Base-by-base conservation (phyloP, 2,329 filamentous ascomycete species). In the Cadophora gregata region DNA sequence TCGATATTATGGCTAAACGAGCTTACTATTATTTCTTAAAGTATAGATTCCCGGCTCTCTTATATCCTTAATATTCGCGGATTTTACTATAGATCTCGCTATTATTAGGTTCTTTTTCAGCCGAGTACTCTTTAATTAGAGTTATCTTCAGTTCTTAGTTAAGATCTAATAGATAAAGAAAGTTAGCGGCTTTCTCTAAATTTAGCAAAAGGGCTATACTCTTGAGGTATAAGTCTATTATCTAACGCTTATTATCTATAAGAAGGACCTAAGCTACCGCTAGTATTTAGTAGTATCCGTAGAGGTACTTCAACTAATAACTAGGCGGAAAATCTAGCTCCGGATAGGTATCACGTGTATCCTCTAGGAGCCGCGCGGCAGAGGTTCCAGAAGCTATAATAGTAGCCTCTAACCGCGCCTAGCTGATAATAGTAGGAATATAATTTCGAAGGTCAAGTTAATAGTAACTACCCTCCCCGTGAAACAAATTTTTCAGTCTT, bases 51-150 rank as follows among this genome's bases (percentile, higher is more conserved):
- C 29, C 64, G 45, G 45, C 45, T 48, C 14, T 16, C 45, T 16
- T 16, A 16, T 67, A 53, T 62, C 53, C 36, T 62, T 72, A 8
- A 61, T 76, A 74, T 69, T 71, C 59, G 45, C 62, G 62, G 66
- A 77, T 72, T 69, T 77, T 76, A 14, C 67, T 69, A 66, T 75
- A 76, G 36, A 77, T 69, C 65, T 76, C 68, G 25, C 73, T 69
- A 70, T 75, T 67, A 24, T 56, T 69, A 24, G 70, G 71, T 38
- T 64, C 47, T 56, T 72, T 71, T 65, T 77, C 69, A 55, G 74
- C 74, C 3, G 67, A 66, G 66, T 77, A 77, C 71, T 76, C 73
- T 59, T 77, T 67, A 31, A 75, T 66, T 25, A 77, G 69, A 29
- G 70, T 62, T 16, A 59, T 70, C 50, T 67, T 67, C 24, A 77